Evolutionary conservation across 2,329 filamentous ascomycete species (phyloP).

Genomic region (Venturia pyrina): DNA sequence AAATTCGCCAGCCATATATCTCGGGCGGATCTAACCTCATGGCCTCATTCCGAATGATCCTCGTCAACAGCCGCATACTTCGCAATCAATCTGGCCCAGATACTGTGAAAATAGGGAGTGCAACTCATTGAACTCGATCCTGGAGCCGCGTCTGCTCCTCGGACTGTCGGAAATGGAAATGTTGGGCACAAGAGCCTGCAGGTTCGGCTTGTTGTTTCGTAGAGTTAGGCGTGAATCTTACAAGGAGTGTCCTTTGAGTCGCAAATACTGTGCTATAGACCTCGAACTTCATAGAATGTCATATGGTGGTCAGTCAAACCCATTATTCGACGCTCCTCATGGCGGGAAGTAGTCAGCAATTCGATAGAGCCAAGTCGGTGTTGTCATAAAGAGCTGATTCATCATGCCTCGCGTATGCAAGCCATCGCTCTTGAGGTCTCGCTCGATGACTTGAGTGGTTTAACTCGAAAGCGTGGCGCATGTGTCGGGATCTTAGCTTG

Average conservation of each 20-base stretch:
- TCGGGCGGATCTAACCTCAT: slow-evolving; percentile 58
- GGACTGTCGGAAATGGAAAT: background rate
- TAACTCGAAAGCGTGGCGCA: background rate
- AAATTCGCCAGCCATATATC: slow-evolving; percentile 62
- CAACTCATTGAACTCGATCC: background rate
- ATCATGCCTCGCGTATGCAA: background rate
- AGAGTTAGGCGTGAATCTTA: background rate
- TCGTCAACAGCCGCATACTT: slow-evolving; percentile 35
- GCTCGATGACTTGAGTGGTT: background rate
- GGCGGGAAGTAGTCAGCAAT: background rate
- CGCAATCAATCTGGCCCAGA: background rate
- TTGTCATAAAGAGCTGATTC: background rate
- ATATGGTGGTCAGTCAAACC: background rate
- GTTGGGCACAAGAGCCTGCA: background rate
- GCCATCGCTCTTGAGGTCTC: background rate
- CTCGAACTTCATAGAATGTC: background rate
- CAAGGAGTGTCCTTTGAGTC: background rate
- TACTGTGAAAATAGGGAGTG: background rate
- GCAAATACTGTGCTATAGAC: background rate
- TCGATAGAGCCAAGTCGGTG: background rate
- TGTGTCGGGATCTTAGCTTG: background rate
- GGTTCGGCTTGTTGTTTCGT: background rate
- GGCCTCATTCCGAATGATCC: slow-evolving; percentile 58
- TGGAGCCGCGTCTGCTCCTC: background rate
- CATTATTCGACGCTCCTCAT: background rate